These are phyloP conservation scores for Acacia concinna DNA, from an alignment of 331 rosid species.

Conservation along the genomic window DNA sequence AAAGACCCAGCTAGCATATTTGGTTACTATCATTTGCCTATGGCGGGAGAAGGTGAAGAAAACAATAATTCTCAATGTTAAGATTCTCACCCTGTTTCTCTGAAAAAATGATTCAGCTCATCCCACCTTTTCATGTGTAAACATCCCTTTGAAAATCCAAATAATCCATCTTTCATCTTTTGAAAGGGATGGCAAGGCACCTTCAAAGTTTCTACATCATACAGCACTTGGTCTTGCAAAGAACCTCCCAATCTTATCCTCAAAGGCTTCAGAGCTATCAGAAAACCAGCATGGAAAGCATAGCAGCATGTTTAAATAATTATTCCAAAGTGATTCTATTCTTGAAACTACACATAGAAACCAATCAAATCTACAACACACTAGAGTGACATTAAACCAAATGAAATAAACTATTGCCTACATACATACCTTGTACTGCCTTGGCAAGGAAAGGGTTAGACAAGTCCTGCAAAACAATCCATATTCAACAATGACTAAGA, in stretches of 20 bases:
- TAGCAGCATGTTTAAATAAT: constrained; percentile 17
- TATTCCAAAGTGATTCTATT: constrained; percentile 8
- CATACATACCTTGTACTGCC: constrained; percentile 76
- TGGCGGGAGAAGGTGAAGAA: constrained; percentile 4
- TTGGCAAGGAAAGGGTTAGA: constrained; percentile 78
- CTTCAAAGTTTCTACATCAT: constrained; percentile 67
- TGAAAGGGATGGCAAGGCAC: constrained; percentile 84
- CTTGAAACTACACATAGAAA: constrained; percentile 4
- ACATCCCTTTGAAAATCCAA: constrained; percentile 95
- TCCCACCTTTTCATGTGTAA: constrained; percentile 94
- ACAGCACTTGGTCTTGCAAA: constrained; percentile 90
- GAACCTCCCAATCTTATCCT: constrained; percentile 98
- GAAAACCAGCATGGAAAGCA: constrained; percentile 32
- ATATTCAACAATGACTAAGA: constrained; percentile 30
- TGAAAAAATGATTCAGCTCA: constrained; percentile 82
- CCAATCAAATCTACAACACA: constrained; percentile 16
- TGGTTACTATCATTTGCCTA: constrained; percentile 1
- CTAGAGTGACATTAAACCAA: not conserved
- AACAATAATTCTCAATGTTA: constrained; percentile 24
- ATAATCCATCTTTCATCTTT: constrained; percentile 62
- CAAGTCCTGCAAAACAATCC: constrained; percentile 71
- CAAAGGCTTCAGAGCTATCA: constrained; percentile 74
- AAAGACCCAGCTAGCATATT: not conserved
- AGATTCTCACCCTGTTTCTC: constrained; percentile 76
- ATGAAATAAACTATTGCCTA: constrained; percentile 4